These are phyloP conservation scores for Myrica gale DNA, from an alignment of 306 rosid species.

Conservation along the genomic window DNA sequence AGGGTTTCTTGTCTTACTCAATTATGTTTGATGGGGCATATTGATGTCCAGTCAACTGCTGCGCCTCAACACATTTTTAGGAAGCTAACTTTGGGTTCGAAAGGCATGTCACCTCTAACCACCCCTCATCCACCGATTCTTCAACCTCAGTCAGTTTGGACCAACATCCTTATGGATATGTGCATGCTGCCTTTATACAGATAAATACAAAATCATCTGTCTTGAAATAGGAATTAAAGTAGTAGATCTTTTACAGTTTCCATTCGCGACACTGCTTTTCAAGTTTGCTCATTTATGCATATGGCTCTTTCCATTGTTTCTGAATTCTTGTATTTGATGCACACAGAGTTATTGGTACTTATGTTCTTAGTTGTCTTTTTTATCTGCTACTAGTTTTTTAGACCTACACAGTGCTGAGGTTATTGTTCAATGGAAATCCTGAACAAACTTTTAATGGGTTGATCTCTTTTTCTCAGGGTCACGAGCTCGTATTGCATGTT, in stretches of 20 bases:
- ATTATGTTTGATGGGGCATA: too few species aligned
- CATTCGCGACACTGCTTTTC: not conserved
- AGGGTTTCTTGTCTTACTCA: too few species aligned
- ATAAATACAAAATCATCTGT: too few species aligned
- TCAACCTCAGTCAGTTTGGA: not conserved
- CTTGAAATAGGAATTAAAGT: too few species aligned
- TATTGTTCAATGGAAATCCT: not conserved
- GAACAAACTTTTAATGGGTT: constrained; percentile 10
- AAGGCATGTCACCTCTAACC: constrained; percentile 10
- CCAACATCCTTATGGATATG: not conserved
- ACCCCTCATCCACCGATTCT: not conserved
- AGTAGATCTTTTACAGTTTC: too few species aligned
- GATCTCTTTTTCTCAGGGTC: constrained; percentile 61
- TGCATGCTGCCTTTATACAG: too few species aligned
- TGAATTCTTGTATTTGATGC: not conserved
- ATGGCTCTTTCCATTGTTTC: not conserved
- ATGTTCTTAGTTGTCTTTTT: not conserved
- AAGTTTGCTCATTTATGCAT: not conserved
- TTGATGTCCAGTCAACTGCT: not conserved
- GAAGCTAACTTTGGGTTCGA: constrained; percentile 12
- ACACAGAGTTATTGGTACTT: not conserved
- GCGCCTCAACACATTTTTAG: not conserved
- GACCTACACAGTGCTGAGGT: not conserved
- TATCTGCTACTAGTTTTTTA: not conserved
- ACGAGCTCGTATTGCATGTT: constrained; percentile 83